Conservation (phyloP, 1,284 basidiomycete species). For the Pisolithus thermaeus region DNA sequence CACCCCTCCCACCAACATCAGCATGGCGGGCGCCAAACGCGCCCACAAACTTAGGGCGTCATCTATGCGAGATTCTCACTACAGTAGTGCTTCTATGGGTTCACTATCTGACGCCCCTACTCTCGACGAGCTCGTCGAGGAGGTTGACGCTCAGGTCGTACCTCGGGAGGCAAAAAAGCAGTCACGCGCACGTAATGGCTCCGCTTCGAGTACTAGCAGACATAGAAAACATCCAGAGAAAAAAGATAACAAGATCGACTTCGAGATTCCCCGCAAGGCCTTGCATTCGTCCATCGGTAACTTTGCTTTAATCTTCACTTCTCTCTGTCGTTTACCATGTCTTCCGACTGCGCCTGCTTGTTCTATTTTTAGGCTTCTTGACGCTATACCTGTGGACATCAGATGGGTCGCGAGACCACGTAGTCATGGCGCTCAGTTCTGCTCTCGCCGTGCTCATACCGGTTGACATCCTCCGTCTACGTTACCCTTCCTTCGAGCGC, state of each 20-base stretch:
- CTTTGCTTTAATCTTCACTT: slow-evolving; percentile 24
- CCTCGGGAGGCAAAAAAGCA: slow-evolving; percentile 13
- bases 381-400: slow-evolving; percentile 73
- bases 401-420: slow-evolving; percentile 46
- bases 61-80: slow-evolving; percentile 10
- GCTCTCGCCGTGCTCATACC: slow-evolving; percentile 69
- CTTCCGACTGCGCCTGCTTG: neutral
- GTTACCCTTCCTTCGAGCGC: slow-evolving; percentile 61
- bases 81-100: slow-evolving; percentile 4
- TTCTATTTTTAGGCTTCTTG: slow-evolving; percentile 61
- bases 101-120: slow-evolving; percentile 7
- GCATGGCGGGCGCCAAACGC: slow-evolving; percentile 17
- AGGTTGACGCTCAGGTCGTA: slow-evolving; percentile 11
- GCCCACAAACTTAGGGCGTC: slow-evolving; percentile 13
- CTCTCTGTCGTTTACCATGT: slow-evolving; percentile 6
- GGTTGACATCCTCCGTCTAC: slow-evolving; percentile 77
- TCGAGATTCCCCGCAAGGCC: slow-evolving; percentile 89
- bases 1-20: neutral
- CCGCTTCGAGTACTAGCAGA: slow-evolving; percentile 6
- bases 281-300: slow-evolving; percentile 88
- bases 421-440: slow-evolving; percentile 62
- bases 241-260: slow-evolving; percentile 37
- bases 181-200: slow-evolving; percentile 12
- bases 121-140: slow-evolving; percentile 24
- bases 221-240: slow-evolving; percentile 5